Percentiles rank a stretch among this genome's conserved stretches.
Conservation (phyloP, 306 rosid species). For the Parietaria judaica region DNA sequence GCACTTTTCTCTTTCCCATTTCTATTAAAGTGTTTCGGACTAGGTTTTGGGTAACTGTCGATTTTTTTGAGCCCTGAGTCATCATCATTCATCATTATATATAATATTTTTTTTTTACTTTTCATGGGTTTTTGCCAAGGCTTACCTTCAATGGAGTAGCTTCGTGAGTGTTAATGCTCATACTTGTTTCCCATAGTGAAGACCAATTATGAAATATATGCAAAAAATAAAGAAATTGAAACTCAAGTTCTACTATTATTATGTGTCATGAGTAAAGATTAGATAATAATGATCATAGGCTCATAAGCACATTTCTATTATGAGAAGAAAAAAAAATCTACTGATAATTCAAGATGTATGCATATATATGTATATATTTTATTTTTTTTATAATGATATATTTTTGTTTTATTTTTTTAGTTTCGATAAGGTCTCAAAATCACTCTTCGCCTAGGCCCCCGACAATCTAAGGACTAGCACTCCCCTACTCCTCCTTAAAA, state of each 20-base stretch:
- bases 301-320: no score
- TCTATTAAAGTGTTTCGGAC: not conserved
- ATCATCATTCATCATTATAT: not conserved
- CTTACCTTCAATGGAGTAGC: constrained; percentile 3
- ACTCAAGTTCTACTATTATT: not conserved
- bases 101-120: not conserved
- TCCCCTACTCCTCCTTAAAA: no score
- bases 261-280: no score
- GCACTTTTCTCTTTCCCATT: not conserved
- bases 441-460: no score
- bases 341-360: no score
- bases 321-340: no score
- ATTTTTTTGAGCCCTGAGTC: not conserved
- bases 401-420: no score
- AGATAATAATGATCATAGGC: no score
- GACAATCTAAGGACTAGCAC: no score
- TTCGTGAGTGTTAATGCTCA: not conserved
- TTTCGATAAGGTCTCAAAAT: no score
- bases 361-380: no score
- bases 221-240: not conserved
- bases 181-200: not conserved
- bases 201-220: not conserved
- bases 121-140: not conserved
- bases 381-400: no score
- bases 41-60: constrained; percentile 6